phyloP scores from a whole-genome alignment of 176 grass and related monocot species.

The Metroxylon sagu region DNA sequence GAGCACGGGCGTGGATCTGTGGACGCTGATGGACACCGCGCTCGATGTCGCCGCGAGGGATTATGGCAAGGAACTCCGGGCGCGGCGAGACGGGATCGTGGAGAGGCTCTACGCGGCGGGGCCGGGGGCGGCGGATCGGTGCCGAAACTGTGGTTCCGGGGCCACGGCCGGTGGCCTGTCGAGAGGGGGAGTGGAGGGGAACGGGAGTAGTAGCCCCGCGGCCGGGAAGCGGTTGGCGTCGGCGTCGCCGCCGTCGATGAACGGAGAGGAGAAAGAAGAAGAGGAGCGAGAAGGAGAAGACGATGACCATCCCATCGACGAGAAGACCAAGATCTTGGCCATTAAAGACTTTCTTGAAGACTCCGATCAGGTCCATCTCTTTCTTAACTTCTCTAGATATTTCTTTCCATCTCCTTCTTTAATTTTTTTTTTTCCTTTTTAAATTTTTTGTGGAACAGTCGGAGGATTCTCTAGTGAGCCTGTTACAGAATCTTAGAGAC shows the following conservation, averaged over 20 bases:
- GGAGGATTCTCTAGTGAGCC: constrained; percentile 55
- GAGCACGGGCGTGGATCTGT: constrained; percentile 46
- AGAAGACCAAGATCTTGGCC: constrained; percentile 42
- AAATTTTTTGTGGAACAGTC: constrained; percentile 26
- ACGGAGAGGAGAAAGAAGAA: constrained; percentile 10
- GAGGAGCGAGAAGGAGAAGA: constrained; percentile 9
- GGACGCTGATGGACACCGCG: constrained; percentile 61
- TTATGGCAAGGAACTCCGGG: constrained; percentile 48
- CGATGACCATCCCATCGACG: constrained; percentile 1
- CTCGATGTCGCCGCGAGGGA: constrained; percentile 39
- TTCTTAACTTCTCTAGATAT: too few relatives aligned
- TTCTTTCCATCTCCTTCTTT: constrained; percentile 1
- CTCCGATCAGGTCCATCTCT: constrained; percentile 36
- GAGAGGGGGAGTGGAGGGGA: neutral
- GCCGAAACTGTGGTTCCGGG: constrained; percentile 32
- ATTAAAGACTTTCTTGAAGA: constrained; percentile 79
- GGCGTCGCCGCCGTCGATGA: constrained; percentile 12
- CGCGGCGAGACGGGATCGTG: constrained; percentile 67
- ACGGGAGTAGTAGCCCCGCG: constrained; percentile 9
- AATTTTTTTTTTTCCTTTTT: neutral
- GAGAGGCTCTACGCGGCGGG: constrained; percentile 36
- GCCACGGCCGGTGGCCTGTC: neutral
- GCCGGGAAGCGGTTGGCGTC: constrained; percentile 15
- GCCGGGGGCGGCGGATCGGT: constrained; percentile 8
- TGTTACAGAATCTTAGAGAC: constrained; percentile 56